phyloP scores from a whole-genome alignment of 2,329 filamentous ascomycete species.

The Xylaria sp. region DNA sequence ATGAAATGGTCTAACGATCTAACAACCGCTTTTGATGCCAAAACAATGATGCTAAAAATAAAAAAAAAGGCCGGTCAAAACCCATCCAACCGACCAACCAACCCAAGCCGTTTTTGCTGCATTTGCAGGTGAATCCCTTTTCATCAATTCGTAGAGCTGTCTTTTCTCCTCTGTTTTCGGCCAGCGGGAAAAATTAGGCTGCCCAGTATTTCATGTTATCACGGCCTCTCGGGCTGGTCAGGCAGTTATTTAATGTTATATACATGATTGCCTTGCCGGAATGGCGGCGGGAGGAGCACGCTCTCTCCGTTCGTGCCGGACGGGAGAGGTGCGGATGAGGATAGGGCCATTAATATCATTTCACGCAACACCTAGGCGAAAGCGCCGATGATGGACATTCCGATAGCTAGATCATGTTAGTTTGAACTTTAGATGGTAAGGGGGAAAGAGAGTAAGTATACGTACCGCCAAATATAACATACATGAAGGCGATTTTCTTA shows the following conservation, averaged over 20 bases:
- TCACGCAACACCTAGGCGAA: constrained; percentile 52
- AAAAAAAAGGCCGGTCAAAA: neutral
- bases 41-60: neutral
- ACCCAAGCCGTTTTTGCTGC: neutral
- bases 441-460: neutral
- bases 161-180: neutral
- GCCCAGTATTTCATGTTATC: neutral
- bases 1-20: neutral
- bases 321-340: neutral
- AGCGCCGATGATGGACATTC: constrained; percentile 60
- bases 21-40: neutral
- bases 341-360: constrained; percentile 4
- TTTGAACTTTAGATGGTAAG: constrained; percentile 21
- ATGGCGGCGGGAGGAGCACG: neutral
- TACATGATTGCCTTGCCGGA: neutral
- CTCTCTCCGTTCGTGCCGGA: neutral
- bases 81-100: neutral
- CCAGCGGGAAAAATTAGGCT: neutral
- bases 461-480: constrained; percentile 62
- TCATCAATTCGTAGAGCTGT: neutral
- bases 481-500: constrained; percentile 64
- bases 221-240: constrained; percentile 1
- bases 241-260: neutral
- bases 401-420: constrained; percentile 49
- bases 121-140: neutral